These are phyloP conservation scores for Penicillium carneum DNA, from an alignment of 2,329 filamentous ascomycete genomes.

Conservation along the genomic window DNA sequence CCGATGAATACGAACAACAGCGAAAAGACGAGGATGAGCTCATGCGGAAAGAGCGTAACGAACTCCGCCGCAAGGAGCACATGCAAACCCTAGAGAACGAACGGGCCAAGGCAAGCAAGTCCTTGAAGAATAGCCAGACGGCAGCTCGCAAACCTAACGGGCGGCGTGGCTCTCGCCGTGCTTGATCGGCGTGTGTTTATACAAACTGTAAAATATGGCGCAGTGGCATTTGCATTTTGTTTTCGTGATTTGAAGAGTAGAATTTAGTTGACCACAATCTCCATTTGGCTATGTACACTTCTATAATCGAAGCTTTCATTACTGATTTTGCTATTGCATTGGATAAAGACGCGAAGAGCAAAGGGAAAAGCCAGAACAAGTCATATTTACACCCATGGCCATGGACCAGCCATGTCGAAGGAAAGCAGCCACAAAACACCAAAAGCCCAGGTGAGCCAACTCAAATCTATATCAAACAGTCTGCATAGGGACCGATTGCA, in stretches of 20 bases:
- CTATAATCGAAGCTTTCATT: conserved; percentile 6
- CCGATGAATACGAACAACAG: conserved; percentile 42
- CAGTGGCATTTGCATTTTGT: conserved; percentile 29
- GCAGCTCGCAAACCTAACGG: conserved; percentile 9
- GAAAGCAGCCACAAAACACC: neutral
- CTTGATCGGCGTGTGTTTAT: conserved; percentile 28
- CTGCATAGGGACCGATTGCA: conserved; percentile 38
- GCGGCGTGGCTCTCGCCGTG: conserved; percentile 9
- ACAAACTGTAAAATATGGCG: conserved; percentile 39
- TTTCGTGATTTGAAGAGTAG: conserved; percentile 28
- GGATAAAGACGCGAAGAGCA: neutral
- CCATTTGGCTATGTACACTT: conserved; percentile 10
- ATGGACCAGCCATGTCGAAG: conserved; percentile 8
- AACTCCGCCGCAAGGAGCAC: conserved; percentile 42
- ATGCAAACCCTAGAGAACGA: conserved; percentile 35
- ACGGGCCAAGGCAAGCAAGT: conserved; percentile 35
- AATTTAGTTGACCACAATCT: conserved; percentile 19
- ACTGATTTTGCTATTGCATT: neutral
- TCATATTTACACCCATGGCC: conserved; percentile 1
- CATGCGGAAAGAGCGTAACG: conserved; percentile 48
- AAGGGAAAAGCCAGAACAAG: neutral
- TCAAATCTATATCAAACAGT: conserved; percentile 18
- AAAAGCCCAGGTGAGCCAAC: neutral
- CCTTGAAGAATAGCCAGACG: conserved; percentile 24
- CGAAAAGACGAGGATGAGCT: conserved; percentile 38